A percentile compares a stretch with the other conserved stretches of the same genome.
Conservation (phyloP, 176 grass and related monocot genomes). For the Dactylis glomerata region DNA sequence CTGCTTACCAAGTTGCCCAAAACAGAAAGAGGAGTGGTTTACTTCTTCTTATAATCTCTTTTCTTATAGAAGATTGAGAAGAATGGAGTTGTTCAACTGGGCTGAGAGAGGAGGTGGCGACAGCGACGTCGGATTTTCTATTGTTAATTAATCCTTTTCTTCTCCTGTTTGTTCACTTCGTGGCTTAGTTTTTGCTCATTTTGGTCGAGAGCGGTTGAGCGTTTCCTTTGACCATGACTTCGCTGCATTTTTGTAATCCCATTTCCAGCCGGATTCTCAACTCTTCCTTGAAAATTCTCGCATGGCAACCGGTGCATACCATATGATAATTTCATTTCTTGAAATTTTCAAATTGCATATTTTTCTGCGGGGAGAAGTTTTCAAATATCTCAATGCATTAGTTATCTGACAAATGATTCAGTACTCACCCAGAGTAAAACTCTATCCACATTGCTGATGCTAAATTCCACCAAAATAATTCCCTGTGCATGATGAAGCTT, state of each 20-base stretch:
- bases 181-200: background rate
- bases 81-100: slow-evolving; percentile 34
- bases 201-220: slow-evolving; percentile 35
- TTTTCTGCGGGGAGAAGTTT: background rate
- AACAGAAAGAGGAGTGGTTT: background rate
- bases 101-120: slow-evolving; percentile 25
- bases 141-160: slow-evolving; percentile 16
- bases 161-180: background rate
- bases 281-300: background rate
- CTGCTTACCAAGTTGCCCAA: slow-evolving; percentile 15
- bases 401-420: background rate
- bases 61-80: no score
- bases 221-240: slow-evolving; percentile 36
- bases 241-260: slow-evolving; percentile 11
- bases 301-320: background rate
- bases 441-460: background rate
- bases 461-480: background rate
- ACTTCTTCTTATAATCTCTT: no score
- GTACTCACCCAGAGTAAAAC: background rate
- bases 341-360: background rate
- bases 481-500: background rate
- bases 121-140: slow-evolving; percentile 17
- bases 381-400: background rate
- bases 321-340: background rate
- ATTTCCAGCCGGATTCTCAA: slow-evolving; percentile 5